Evolutionary conservation across 2,329 filamentous ascomycete genomes (phyloP).

Genomic region (Hypomyces perniciosus): DNA sequence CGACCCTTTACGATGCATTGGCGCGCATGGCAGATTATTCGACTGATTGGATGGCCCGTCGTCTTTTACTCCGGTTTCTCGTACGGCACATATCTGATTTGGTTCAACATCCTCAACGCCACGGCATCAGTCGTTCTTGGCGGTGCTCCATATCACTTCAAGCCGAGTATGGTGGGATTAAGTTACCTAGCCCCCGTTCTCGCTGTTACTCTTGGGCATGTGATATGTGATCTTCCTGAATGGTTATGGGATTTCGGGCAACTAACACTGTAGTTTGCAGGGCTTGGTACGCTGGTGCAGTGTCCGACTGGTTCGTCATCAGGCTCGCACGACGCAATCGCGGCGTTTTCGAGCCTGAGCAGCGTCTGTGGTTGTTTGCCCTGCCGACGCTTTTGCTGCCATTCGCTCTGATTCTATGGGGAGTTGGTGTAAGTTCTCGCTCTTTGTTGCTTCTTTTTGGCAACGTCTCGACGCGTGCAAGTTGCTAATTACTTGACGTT

Average conservation of each 20-base stretch:
- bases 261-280: conserved; percentile 1
- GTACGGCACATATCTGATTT: conserved; percentile 37
- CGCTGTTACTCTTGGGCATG: conserved; percentile 26
- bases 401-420: conserved; percentile 26
- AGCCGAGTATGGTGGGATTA: conserved; percentile 33
- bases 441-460: too few species aligned
- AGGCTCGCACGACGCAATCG: conserved; percentile 34
- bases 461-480: too few species aligned
- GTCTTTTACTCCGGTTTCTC: conserved; percentile 38
- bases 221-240: too few species aligned
- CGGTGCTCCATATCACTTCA: conserved; percentile 32
- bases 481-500: too few species aligned
- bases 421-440: conserved; percentile 23
- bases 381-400: conserved; percentile 25
- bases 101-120: conserved; percentile 39
- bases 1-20: conserved; percentile 35
- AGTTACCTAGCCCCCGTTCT: conserved; percentile 33
- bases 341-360: conserved; percentile 36
- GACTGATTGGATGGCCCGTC: conserved; percentile 35
- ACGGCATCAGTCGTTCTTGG: conserved; percentile 36
- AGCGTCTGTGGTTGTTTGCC: conserved; percentile 35
- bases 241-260: too few species aligned
- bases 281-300: conserved; percentile 13
- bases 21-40: conserved; percentile 31
- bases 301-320: conserved; percentile 31